Evolutionary conservation across 371 early-diverging fungal species (phyloP), one percentile per base, ranked within the genome.

Genomic region (Mortierella sp.): DNA sequence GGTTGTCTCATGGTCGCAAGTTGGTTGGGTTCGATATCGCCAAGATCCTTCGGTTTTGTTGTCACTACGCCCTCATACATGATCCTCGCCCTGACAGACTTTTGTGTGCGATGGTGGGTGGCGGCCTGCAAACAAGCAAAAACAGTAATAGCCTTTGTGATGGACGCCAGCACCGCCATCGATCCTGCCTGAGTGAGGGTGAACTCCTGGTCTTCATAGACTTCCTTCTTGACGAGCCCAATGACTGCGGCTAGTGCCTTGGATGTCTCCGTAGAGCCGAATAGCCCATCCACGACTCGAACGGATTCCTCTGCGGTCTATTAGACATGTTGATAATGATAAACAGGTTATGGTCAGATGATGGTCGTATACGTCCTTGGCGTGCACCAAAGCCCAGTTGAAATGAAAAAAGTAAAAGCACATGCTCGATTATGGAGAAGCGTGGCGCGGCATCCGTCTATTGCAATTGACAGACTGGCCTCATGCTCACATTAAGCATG

Each of bases 221-320:
- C 71, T 59, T 96, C 96, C n/a, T 89, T 81, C 55, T 86, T 84
- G 21, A 94, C 88, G 54, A 96, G 76, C 25, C 88, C 84, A 37
- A 96, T 84, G 46, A 96, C 87, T 5, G 95, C 91, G 0, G 94
- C 93, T 37, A 95, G 80, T 0, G 94, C 95, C 28, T 90, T 86
- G 19, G 95, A 95, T 0, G 96, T 94, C 65, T 96, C 95, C 12
- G 94, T 96, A 0, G 92, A 88, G 13, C 96, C 96, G 80, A 96
- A 95, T 3, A 97, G 78, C 0, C 94, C 95, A 78, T 96, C 98
- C 25, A 96, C 83, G n/a, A 95, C 72, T 2, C 91, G 86, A 1
- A 96, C 94, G 7, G 91, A 90, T 80, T 96, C 96, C 65, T 96
- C 95, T 3, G 95, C 94, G 24, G 90, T 85, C 88, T 90, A 72